phyloP scores from a whole-genome alignment of 495 filamentous ascomycete species.

The Xylaria bambusicola region DNA sequence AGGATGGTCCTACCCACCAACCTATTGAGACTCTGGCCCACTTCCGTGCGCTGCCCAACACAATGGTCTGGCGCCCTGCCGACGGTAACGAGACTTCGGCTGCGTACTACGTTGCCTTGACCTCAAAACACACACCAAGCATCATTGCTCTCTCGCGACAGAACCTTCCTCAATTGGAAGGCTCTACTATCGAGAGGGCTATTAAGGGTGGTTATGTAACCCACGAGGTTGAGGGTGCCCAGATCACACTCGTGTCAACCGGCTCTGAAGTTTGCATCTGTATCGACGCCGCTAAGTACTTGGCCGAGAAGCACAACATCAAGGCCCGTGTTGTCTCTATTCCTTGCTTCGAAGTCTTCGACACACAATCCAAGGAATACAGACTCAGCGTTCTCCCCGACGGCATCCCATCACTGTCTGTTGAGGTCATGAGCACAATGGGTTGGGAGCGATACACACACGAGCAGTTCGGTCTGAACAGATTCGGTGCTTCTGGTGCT shows the following conservation, averaged over 20 bases:
- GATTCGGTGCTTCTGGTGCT: constrained; percentile 93
- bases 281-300: constrained; percentile 85
- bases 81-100: constrained; percentile 98
- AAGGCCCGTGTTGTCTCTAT: constrained; percentile 92
- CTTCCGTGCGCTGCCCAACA: constrained; percentile 98
- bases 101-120: constrained; percentile 95
- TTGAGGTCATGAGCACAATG: constrained; percentile 90
- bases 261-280: constrained; percentile 95
- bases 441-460: constrained; percentile 98
- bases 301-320: constrained; percentile 86
- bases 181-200: constrained; percentile 80
- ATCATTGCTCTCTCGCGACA: constrained; percentile 95
- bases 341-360: constrained; percentile 97
- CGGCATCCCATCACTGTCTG: constrained; percentile 87
- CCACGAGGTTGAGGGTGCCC: constrained; percentile 79
- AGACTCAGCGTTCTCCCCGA: constrained; percentile 87
- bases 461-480: constrained; percentile 98
- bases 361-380: constrained; percentile 92
- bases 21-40: constrained; percentile 99
- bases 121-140: constrained; percentile 84
- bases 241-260: constrained; percentile 89
- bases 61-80: constrained; percentile 99
- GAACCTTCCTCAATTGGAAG: constrained; percentile 97
- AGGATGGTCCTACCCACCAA: constrained; percentile 98
- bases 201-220: constrained; percentile 94